Percentiles rank a stretch among this genome's conserved stretches.
These are phyloP conservation scores for Beauveria brongniartii DNA, from an alignment of 2,329 filamentous ascomycete genomes.

Conservation along the genomic window DNA sequence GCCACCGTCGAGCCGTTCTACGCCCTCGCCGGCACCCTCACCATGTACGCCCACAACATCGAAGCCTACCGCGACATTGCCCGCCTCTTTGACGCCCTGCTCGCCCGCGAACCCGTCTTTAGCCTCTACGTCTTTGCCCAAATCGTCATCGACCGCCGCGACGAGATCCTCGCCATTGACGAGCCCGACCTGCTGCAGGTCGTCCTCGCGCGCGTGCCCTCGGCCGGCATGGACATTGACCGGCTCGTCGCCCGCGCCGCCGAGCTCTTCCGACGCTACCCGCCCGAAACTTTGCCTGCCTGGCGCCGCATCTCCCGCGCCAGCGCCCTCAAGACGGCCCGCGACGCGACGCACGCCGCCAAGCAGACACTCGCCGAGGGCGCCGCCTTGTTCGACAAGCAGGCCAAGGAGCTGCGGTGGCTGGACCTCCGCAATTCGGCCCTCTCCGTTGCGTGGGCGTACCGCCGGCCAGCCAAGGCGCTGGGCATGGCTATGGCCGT, in stretches of 20 bases:
- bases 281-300: conserved; percentile 61
- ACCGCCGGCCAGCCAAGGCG: conserved; percentile 56
- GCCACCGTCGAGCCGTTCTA: conserved; percentile 78
- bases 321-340: conserved; percentile 81
- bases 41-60: conserved; percentile 94
- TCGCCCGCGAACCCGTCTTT: conserved; percentile 81
- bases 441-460: conserved; percentile 44
- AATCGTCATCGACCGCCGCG: conserved; percentile 71
- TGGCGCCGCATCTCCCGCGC: conserved; percentile 66
- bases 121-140: conserved; percentile 87
- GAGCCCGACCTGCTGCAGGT: conserved; percentile 91
- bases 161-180: conserved; percentile 83
- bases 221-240: conserved; percentile 68
- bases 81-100: conserved; percentile 83
- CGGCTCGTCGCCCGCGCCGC: conserved; percentile 60
- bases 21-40: conserved; percentile 85
- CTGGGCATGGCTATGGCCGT: conserved; percentile 59
- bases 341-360: conserved; percentile 39
- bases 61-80: conserved; percentile 83
- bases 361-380: conserved; percentile 59
- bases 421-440: conserved; percentile 39
- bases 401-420: conserved; percentile 63
- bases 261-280: conserved; percentile 54
- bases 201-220: conserved; percentile 75
- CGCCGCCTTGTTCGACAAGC: conserved; percentile 57